Conservation (phyloP, 148 eudicot species). For the Spergularia marina region DNA sequence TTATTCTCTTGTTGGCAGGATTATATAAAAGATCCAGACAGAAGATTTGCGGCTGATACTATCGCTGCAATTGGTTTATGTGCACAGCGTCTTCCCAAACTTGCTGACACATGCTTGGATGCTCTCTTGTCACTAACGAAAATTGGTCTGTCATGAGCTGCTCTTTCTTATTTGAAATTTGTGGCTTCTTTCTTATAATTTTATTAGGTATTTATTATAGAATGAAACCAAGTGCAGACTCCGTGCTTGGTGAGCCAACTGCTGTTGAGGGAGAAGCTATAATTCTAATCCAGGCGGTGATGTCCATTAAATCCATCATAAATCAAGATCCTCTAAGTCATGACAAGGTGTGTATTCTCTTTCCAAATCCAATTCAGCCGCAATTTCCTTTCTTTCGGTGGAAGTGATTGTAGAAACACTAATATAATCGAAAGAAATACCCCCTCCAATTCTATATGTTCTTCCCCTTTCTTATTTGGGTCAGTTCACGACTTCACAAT, state of each 20-base stretch:
- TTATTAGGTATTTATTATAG: conserved; percentile 9
- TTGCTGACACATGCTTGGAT: conserved; percentile 68
- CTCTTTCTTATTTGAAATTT: conserved; percentile 6
- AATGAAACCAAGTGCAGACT: conserved; percentile 40
- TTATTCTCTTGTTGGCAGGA: conserved; percentile 52
- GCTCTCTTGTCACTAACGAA: conserved; percentile 60
- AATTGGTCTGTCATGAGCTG: conserved; percentile 47
- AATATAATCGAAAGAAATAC: neutral
- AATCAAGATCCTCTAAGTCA: conserved; percentile 65
- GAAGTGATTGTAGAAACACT: neutral
- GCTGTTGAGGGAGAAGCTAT: conserved; percentile 56
- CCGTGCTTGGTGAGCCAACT: conserved; percentile 35
- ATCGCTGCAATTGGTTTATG: conserved; percentile 96
- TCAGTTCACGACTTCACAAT: too few species aligned
- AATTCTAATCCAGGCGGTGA: conserved; percentile 75
- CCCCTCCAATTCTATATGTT: neutral
- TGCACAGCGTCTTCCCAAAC: conserved; percentile 62
- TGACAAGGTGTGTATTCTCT: conserved; percentile 58
- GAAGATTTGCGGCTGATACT: conserved; percentile 93
- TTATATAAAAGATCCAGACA: conserved; percentile 89
- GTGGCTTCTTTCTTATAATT: neutral
- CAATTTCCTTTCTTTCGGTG: conserved; percentile 1
- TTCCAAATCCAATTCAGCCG: conserved; percentile 13
- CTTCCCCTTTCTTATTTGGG: neutral
- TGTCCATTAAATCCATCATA: conserved; percentile 71